A percentile compares a stretch with the other conserved stretches of the same genome.
Conservation (phyloP, 768 basidiomycete species). For the Macrolepiota dolichaula region DNA sequence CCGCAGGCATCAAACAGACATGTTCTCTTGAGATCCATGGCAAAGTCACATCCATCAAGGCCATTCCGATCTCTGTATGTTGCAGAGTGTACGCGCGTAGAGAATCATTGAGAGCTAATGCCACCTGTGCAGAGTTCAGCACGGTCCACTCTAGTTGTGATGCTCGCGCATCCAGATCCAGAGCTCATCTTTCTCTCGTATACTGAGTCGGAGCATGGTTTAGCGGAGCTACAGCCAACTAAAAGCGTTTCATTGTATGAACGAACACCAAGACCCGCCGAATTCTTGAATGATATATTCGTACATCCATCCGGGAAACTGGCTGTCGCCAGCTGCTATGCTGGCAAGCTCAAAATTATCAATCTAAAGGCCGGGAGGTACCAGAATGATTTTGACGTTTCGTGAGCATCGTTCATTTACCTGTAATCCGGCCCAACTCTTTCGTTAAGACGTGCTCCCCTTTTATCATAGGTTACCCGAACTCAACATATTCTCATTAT, state of each 20-base stretch:
- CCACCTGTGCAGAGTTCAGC: constrained; percentile 24
- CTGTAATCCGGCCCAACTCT: background rate
- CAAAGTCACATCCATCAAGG: constrained; percentile 52
- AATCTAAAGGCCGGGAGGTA: constrained; percentile 51
- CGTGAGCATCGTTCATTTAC: constrained; percentile 39
- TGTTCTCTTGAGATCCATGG: constrained; percentile 70
- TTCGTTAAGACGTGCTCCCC: background rate
- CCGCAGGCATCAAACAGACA: constrained; percentile 58
- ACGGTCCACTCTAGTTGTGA: constrained; percentile 54
- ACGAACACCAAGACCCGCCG: constrained; percentile 53
- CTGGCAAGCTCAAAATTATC: constrained; percentile 67
- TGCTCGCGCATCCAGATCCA: constrained; percentile 77
- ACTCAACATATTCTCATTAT: constrained; percentile 62
- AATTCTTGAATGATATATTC: constrained; percentile 68
- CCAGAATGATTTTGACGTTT: constrained; percentile 56
- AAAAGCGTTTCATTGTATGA: constrained; percentile 55
- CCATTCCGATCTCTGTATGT: constrained; percentile 53
- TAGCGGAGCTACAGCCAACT: constrained; percentile 34
- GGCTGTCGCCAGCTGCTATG: constrained; percentile 64
- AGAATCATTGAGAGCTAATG: constrained; percentile 1
- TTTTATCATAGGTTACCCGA: constrained; percentile 49
- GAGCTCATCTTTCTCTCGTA: constrained; percentile 64
- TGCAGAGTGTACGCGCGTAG: background rate
- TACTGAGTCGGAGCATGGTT: constrained; percentile 29
- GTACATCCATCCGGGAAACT: constrained; percentile 61